These are phyloP conservation scores for Nectriaceae sp. DNA, from an alignment of 2,329 filamentous ascomycete genomes.

Conservation along the genomic window DNA sequence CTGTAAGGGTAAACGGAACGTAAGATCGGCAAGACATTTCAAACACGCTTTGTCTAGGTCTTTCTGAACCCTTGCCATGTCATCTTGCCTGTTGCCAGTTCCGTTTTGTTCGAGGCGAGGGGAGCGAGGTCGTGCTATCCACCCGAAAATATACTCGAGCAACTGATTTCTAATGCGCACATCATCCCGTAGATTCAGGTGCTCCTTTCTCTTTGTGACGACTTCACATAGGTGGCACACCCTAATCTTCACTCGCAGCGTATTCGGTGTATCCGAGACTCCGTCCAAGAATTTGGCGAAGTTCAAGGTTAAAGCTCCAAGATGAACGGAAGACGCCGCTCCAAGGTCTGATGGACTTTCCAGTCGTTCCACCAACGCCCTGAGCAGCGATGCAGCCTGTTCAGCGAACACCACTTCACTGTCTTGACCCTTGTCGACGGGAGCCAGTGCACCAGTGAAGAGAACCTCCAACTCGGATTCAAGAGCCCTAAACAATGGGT, in stretches of 20 bases:
- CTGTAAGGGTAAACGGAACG: constrained; percentile 66
- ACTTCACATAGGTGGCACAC: constrained; percentile 68
- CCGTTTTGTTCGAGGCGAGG: constrained; percentile 46
- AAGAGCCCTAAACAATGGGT: constrained; percentile 64
- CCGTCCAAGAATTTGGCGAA: constrained; percentile 68
- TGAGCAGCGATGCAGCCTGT: constrained; percentile 65
- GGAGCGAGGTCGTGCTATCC: constrained; percentile 64
- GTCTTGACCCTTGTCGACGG: constrained; percentile 55
- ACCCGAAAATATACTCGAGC: constrained; percentile 67
- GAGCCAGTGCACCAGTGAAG: constrained; percentile 57
- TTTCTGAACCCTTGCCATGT: constrained; percentile 58
- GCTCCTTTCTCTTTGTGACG: constrained; percentile 66
- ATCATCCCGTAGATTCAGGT: constrained; percentile 68
- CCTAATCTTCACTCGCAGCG: constrained; percentile 66
- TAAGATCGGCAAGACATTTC: constrained; percentile 65
- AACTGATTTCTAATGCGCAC: constrained; percentile 69
- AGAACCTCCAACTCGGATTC: constrained; percentile 65
- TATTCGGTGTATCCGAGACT: constrained; percentile 55
- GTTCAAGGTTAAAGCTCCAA: constrained; percentile 64
- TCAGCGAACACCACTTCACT: constrained; percentile 67
- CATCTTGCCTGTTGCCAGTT: constrained; percentile 54
- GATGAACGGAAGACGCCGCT: constrained; percentile 62
- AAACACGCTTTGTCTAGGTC: constrained; percentile 69
- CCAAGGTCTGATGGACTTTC: constrained; percentile 64
- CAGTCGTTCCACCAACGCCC: constrained; percentile 63